A percentile compares a stretch with the other conserved stretches of the same genome.
These are phyloP conservation scores for Primulina tabacum DNA, from an alignment of 257 asterid genomes.

Conservation along the genomic window DNA sequence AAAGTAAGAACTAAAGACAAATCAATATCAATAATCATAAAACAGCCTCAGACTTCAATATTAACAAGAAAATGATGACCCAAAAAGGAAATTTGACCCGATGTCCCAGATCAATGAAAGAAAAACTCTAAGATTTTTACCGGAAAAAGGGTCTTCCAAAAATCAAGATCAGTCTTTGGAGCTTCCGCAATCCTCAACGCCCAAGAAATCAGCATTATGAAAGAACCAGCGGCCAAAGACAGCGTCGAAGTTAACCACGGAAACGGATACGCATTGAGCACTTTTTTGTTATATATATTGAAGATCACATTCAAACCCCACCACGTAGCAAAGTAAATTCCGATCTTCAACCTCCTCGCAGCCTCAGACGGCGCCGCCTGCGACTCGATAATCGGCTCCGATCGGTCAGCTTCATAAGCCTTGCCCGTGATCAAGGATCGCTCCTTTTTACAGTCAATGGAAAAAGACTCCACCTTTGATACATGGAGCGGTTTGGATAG, in stretches of 20 bases:
- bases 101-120: not conserved
- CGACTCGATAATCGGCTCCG: constrained; percentile 45
- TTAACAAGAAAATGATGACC: too few species aligned
- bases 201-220: constrained; percentile 90
- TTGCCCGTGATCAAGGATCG: constrained; percentile 45
- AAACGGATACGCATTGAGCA: constrained; percentile 77
- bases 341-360: constrained; percentile 74
- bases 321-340: constrained; percentile 87
- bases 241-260: constrained; percentile 96
- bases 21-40: not conserved
- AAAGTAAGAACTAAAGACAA: not conserved
- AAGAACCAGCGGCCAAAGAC: constrained; percentile 86
- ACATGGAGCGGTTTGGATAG: constrained; percentile 54
- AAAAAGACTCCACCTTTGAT: constrained; percentile 32
- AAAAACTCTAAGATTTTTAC: constrained; percentile 39
- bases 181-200: constrained; percentile 72
- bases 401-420: constrained; percentile 76
- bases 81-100: too few species aligned
- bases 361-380: constrained; percentile 42
- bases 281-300: constrained; percentile 87
- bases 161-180: constrained; percentile 88
- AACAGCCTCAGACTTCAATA: not conserved
- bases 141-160: constrained; percentile 95
- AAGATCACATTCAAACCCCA: constrained; percentile 93
- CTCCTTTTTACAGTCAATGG: constrained; percentile 11